Base-by-base conservation (phyloP, 768 basidiomycete genomes). In the Hypholoma fasciculare region DNA sequence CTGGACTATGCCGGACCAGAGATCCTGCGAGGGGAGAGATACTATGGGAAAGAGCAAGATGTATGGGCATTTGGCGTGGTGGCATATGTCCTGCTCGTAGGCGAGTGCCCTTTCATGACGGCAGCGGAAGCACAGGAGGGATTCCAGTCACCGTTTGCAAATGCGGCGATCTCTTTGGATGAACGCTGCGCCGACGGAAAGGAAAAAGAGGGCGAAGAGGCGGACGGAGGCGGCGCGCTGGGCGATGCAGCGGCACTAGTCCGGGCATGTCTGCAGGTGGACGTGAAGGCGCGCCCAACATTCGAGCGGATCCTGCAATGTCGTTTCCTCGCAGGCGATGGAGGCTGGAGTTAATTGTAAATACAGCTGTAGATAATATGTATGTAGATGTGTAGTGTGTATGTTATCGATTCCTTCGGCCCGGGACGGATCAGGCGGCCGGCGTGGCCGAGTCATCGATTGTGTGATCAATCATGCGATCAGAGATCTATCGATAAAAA, bases 11-110 rank as follows among this genome's bases (percentile, higher is more conserved):
- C 96, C 14, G 93, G 92, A 8, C 97, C 96, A 39, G 96, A 99
- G 72, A 98, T 99, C 56, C 75, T 99, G 30, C 87, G 94, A 16
- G 96, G 96, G 3, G 94, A 97, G 69, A 84, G 92, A 50, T 99
- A 99, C 71, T 83, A 90, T 62, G 97, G 96, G 37, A 96, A 95
- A 68, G 94, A 96, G 69, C 96, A 98, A 72, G 96, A 99, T 65
- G 91, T 98, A 2, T 99, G 96, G 96, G 96, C 96, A 0, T 92
- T 96, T 59, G 96, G 96, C 13, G 95, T 98, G 20, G 94, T 99
- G 19, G 94, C 89, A 12, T 99, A 95, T 71, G 96, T 99, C 56
- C 84, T 99, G 61, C 82, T 98, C 16, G 84, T 89, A 19, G 93
- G 94, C 6, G 94, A 96, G 76, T 96, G 94, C 67, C 93, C 93